Evolutionary conservation across 1,284 basidiomycete species (phyloP).

Genomic region (Fomitopsis pinicola): DNA sequence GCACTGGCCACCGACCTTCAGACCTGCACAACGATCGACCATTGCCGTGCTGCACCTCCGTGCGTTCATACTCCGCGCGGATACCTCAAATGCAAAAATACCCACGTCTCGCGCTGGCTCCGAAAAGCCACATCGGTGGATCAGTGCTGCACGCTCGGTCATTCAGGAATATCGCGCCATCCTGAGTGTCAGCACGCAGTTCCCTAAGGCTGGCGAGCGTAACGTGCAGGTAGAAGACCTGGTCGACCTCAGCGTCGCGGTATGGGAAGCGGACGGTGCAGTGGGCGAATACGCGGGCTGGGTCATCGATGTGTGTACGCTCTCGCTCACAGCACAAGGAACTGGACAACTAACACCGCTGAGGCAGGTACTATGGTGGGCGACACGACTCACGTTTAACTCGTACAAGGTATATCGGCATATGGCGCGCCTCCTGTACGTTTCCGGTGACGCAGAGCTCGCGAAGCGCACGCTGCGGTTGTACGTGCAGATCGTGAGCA

Average conservation of each 20-base stretch:
- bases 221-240: constrained; percentile 83
- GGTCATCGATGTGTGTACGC: constrained; percentile 64
- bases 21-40: constrained; percentile 66
- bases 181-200: constrained; percentile 62
- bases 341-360: constrained; percentile 8
- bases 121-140: constrained; percentile 51
- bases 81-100: constrained; percentile 16
- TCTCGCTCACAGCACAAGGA: neutral
- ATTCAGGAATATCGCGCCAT: constrained; percentile 69
- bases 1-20: constrained; percentile 74
- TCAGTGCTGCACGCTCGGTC: constrained; percentile 56
- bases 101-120: constrained; percentile 6
- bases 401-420: constrained; percentile 81
- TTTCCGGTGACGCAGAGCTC: constrained; percentile 59
- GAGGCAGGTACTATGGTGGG: constrained; percentile 81
- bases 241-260: constrained; percentile 74
- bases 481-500: constrained; percentile 83
- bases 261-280: constrained; percentile 74
- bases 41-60: constrained; percentile 70
- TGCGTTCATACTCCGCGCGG: constrained; percentile 55
- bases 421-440: constrained; percentile 69
- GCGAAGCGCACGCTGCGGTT: constrained; percentile 76
- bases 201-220: constrained; percentile 82
- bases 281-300: constrained; percentile 57
- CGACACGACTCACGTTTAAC: constrained; percentile 88